Conservation (phyloP, 2,329 filamentous ascomycete genomes). For the Penicillium sp. region DNA sequence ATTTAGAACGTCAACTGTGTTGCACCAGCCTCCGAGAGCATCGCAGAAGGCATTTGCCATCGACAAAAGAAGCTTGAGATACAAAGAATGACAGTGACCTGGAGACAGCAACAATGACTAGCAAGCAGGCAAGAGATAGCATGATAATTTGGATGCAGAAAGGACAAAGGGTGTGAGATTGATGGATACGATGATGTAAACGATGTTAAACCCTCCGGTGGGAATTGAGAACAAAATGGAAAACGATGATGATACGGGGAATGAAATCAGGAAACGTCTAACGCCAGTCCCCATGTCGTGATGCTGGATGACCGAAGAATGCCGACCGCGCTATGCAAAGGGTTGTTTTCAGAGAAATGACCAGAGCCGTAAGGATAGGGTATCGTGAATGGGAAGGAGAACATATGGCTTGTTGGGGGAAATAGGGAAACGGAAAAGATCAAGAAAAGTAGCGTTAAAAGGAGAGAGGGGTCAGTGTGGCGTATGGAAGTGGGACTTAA, state of each 20-base stretch:
- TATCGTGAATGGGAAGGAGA: slow-evolving; percentile 38
- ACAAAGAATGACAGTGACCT: slow-evolving; percentile 7
- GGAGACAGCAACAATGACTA: slow-evolving; percentile 7
- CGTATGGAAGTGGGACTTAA: neutral
- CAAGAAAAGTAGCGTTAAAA: slow-evolving; percentile 12
- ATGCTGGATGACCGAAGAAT: slow-evolving; percentile 38
- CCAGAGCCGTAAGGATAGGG: slow-evolving; percentile 37
- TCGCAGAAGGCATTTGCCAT: slow-evolving; percentile 3
- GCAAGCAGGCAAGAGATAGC: neutral
- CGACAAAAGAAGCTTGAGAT: neutral
- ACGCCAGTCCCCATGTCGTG: slow-evolving; percentile 37
- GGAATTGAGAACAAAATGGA: neutral
- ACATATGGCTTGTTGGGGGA: slow-evolving; percentile 9
- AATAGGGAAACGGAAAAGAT: slow-evolving; percentile 16
- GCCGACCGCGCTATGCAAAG: slow-evolving; percentile 46
- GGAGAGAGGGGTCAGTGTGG: neutral
- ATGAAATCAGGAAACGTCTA: slow-evolving; percentile 28
- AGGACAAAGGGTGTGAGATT: neutral
- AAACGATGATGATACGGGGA: neutral
- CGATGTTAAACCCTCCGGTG: neutral
- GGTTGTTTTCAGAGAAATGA: slow-evolving; percentile 28
- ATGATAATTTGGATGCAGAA: slow-evolving; percentile 12
- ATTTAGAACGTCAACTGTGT: neutral
- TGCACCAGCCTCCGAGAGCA: slow-evolving; percentile 5
- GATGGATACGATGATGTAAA: neutral